These are phyloP conservation scores for Geotrichum europaeum DNA, from an alignment of 1,139 yeast genomes.

Conservation along the genomic window DNA sequence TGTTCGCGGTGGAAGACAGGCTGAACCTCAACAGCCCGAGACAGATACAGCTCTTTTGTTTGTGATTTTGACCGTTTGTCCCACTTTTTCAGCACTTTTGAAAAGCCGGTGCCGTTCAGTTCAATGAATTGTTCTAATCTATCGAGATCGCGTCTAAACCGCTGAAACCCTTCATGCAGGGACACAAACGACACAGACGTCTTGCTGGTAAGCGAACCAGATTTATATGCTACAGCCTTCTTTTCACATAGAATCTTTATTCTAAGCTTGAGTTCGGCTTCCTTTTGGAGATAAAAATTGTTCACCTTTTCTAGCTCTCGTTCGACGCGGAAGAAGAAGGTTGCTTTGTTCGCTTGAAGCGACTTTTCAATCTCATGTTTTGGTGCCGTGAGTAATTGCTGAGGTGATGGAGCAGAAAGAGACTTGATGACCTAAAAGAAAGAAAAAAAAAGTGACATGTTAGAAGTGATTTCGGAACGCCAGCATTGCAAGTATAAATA, in stretches of 20 bases:
- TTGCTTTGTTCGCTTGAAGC: constrained; percentile 84
- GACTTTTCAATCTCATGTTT: constrained; percentile 44
- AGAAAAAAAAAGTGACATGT: neutral
- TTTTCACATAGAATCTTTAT: constrained; percentile 70
- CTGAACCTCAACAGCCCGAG: constrained; percentile 91
- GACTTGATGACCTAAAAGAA: constrained; percentile 36
- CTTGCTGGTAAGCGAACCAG: constrained; percentile 39
- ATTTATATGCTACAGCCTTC: constrained; percentile 51
- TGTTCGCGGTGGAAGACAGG: constrained; percentile 92
- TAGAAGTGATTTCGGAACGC: neutral
- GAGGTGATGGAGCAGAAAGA: constrained; percentile 32
- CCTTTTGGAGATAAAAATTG: constrained; percentile 81
- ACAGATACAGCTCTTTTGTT: constrained; percentile 83
- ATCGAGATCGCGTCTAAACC: constrained; percentile 81
- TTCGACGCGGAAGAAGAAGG: constrained; percentile 87
- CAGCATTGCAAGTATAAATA: constrained; percentile 24
- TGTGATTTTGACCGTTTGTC: constrained; percentile 93
- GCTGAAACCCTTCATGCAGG: constrained; percentile 80
- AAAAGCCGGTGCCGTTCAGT: constrained; percentile 89
- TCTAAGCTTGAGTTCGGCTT: constrained; percentile 70
- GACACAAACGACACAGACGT: constrained; percentile 57
- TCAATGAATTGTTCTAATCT: constrained; percentile 89
- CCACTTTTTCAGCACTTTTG: constrained; percentile 95
- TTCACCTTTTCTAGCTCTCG: constrained; percentile 94
- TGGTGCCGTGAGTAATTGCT: constrained; percentile 25